Evolutionary conservation across 306 rosid species (phyloP), one percentile per base, ranked within the genome.

Genomic region (Cucumis melo): DNA sequence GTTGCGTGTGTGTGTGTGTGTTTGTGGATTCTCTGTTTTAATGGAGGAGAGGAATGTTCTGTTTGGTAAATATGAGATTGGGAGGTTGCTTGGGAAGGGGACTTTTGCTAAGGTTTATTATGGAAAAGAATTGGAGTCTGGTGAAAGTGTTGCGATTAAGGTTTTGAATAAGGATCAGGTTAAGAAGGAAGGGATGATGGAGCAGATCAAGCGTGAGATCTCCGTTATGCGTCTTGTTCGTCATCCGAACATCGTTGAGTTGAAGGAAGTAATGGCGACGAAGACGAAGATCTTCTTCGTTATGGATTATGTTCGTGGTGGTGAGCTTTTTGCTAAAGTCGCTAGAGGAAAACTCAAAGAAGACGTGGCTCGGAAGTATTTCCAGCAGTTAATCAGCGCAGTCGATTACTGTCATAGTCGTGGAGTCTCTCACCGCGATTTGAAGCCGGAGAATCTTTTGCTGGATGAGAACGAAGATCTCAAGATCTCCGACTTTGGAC

Each of bases 341-440:
- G 89, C 91, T 0, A 88, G 67, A 53, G 96, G 97, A 0, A 87
- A 73, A 60, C 82, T 92, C 48, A 83, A 73, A 42, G 96, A 92
- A 80, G 96, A 90, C 78, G 76, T 19, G 1, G 93, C 97, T 36
- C 86, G 93, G 5, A 86, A 80, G 11, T 92, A 92, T 38, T 90
- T 92, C 50, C 97, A 88, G 79, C 91, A 92, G 14, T 20, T 92
- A 11, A 88, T 92, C 85, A 78, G 84, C 80, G 97, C 96, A 80
- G 79, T 90, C 13, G 97, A 90, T 74, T 92, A 85, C 80, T 92
- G 93, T 67, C 97, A 92, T 80, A 92, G 97, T 84, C 79, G 96
- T 5, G 96, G 93, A 0, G 90, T 92, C 14, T 88, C 89, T 15
- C 97, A 92, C 75, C 91, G 97, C 11, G 97, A 92, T 34, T 77